phyloP scores from a whole-genome alignment of 768 basidiomycete genomes.

The Lentinula sp. region DNA sequence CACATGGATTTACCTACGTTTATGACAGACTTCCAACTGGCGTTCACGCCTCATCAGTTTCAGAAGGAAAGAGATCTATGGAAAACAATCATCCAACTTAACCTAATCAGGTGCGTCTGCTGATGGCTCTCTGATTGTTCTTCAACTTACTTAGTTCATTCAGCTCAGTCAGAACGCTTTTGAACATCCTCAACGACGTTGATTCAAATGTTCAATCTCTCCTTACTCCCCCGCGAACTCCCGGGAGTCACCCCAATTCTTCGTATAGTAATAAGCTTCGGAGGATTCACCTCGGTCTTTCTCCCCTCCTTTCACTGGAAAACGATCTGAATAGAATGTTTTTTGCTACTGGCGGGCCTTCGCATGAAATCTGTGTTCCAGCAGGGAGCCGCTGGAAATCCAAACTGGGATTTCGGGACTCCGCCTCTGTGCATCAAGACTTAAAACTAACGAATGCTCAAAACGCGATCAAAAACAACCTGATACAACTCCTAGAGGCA shows the following conservation, averaged over 20 bases:
- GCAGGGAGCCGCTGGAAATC: constrained; percentile 58
- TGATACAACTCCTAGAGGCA: constrained; percentile 43
- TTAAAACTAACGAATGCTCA: constrained; percentile 17
- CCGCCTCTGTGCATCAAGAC: neutral
- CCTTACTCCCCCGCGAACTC: constrained; percentile 18
- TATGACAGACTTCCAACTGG: constrained; percentile 57
- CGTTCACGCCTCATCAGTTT: constrained; percentile 58
- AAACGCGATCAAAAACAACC: constrained; percentile 32
- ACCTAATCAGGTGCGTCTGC: constrained; percentile 48
- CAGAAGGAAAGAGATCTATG: constrained; percentile 51
- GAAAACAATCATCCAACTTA: constrained; percentile 63
- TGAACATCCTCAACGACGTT: constrained; percentile 39
- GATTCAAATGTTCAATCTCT: constrained; percentile 16
- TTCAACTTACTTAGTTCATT: neutral
- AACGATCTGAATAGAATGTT: constrained; percentile 45
- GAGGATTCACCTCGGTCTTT: constrained; percentile 32
- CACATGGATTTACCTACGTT: neutral
- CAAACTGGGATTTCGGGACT: constrained; percentile 24
- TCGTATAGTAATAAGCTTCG: constrained; percentile 18
- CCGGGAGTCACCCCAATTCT: constrained; percentile 9
- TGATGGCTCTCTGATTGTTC: constrained; percentile 3
- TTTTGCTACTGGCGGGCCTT: constrained; percentile 28
- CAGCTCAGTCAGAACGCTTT: constrained; percentile 54
- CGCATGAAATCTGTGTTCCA: constrained; percentile 41
- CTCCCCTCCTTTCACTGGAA: constrained; percentile 53